phyloP scores from a whole-genome alignment of 768 basidiomycete genomes.

The Crassisporium funariophilum region DNA sequence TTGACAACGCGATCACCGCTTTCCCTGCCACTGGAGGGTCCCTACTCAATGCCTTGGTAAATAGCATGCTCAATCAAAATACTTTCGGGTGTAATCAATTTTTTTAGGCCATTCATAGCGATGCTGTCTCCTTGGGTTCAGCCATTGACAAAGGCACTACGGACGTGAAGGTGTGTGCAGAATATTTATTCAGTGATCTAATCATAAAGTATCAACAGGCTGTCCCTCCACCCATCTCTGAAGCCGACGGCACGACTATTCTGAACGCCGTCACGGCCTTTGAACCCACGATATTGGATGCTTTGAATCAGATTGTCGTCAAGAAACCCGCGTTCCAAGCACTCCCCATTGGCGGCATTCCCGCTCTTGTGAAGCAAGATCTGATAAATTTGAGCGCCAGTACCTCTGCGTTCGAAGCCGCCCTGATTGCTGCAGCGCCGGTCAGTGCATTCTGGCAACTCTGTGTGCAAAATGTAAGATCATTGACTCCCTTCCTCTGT shows the following conservation, averaged over 20 bases:
- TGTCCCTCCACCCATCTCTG: constrained; percentile 21
- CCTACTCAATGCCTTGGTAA: constrained; percentile 25
- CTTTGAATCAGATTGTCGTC: constrained; percentile 20
- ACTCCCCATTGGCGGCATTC: constrained; percentile 28
- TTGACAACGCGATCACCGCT: constrained; percentile 27
- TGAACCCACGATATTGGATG: constrained; percentile 26
- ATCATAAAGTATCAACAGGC: constrained; percentile 10
- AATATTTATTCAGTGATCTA: background rate
- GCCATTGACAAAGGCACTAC: constrained; percentile 25
- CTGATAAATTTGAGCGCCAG: constrained; percentile 23
- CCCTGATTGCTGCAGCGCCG: constrained; percentile 27
- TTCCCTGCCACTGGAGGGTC: constrained; percentile 30
- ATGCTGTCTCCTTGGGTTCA: constrained; percentile 18
- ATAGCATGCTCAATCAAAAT: background rate
- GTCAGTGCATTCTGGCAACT: constrained; percentile 23
- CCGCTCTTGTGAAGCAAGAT: constrained; percentile 30
- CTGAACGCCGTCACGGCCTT: constrained; percentile 23
- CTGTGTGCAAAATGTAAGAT: no score
- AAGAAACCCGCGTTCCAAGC: constrained; percentile 29
- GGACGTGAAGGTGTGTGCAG: constrained; percentile 29
- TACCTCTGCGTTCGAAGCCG: constrained; percentile 21
- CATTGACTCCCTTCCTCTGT: background rate
- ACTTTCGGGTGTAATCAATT: background rate
- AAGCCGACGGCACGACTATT: constrained; percentile 26
- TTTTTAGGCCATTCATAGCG: constrained; percentile 28